Conservation (phyloP, 164 flowering plant genomes). For the Echeveria elegans region DNA sequence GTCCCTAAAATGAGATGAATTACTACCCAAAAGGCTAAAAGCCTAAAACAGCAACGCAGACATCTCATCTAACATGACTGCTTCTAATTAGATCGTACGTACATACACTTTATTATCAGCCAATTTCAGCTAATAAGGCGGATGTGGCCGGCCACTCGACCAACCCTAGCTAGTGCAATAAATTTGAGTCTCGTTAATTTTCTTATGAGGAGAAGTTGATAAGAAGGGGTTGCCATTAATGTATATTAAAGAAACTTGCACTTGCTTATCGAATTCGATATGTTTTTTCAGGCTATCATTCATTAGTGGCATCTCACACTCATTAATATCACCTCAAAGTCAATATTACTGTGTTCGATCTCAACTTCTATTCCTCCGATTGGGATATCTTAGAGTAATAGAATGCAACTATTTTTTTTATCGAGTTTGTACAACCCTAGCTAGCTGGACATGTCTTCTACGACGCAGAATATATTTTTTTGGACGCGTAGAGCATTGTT, state of each 20-base stretch:
- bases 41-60: neutral
- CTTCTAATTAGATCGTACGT: neutral
- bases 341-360: neutral
- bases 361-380: neutral
- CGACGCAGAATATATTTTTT: neutral
- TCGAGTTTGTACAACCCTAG: neutral
- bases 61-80: neutral
- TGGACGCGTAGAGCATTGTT: neutral
- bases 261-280: neutral
- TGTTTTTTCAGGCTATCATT: slow-evolving; percentile 7
- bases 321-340: neutral
- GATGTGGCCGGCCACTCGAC: neutral
- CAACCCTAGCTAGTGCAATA: neutral
- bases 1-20: no score
- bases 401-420: neutral
- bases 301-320: neutral
- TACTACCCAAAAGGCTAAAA: no score
- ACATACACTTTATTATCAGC: neutral
- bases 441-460: slow-evolving; percentile 2
- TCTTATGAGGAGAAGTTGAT: neutral
- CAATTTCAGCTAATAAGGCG: neutral
- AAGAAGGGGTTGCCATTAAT: neutral
- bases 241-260: neutral
- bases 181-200: neutral
- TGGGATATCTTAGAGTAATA: neutral